Percentiles rank a stretch among this genome's conserved stretches.
Conservation (phyloP, 139 green algal species). For the Trebouxia sp. region DNA sequence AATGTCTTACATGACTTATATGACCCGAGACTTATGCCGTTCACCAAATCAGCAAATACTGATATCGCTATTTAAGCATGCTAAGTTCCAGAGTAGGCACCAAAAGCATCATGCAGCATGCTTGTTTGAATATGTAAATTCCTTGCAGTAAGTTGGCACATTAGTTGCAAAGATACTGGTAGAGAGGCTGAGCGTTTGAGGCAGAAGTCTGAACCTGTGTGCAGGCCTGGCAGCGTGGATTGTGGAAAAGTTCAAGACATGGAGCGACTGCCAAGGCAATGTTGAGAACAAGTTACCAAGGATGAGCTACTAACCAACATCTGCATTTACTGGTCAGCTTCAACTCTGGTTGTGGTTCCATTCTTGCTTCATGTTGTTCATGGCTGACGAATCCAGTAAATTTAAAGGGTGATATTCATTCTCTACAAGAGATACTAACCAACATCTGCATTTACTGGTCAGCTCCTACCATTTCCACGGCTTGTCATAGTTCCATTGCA, state of each 20-base stretch:
- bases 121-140: too few species aligned
- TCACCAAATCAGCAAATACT: too few species aligned
- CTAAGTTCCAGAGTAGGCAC: too few species aligned
- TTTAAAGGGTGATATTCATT: too few species aligned
- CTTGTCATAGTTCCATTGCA: background rate
- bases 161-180: background rate
- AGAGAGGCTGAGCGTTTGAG: background rate
- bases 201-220: background rate
- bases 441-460: conserved; percentile 33
- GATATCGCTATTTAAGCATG: too few species aligned
- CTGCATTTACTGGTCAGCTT: conserved; percentile 27
- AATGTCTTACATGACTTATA: too few species aligned
- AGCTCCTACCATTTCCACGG: too few species aligned
- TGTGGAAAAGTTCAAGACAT: conserved; percentile 2
- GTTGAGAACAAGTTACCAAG: conserved; percentile 26
- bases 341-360: background rate
- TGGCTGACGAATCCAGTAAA: background rate
- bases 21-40: too few species aligned
- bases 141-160: background rate
- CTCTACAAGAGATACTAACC: conserved; percentile 33
- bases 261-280: background rate
- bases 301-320: conserved; percentile 34
- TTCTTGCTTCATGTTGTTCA: background rate
- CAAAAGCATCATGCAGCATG: too few species aligned
- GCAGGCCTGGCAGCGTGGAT: conserved; percentile 6